phyloP scores from a whole-genome alignment of 495 filamentous ascomycete species.

The Aspergillus avenaceus region DNA sequence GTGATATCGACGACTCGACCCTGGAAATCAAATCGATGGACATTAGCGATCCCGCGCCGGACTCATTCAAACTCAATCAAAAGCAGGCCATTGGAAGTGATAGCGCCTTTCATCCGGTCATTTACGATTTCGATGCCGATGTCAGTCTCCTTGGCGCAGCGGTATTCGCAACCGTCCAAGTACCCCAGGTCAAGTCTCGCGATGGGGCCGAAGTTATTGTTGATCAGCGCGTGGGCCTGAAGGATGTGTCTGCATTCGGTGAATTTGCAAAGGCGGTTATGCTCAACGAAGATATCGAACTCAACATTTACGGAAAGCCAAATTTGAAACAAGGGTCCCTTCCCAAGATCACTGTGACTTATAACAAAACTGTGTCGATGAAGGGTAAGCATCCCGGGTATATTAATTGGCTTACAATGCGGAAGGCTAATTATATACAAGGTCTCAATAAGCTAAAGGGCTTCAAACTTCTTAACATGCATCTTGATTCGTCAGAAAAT shows the following conservation, averaged over 20 bases:
- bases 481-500: constrained; percentile 31
- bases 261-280: constrained; percentile 54
- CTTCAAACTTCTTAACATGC: constrained; percentile 50
- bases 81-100: constrained; percentile 41
- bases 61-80: constrained; percentile 54
- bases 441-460: constrained; percentile 59
- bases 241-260: constrained; percentile 50
- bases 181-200: constrained; percentile 51
- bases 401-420: background rate
- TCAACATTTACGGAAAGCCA: constrained; percentile 58
- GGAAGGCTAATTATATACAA: constrained; percentile 14
- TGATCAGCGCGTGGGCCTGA: constrained; percentile 48
- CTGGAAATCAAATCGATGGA: constrained; percentile 55
- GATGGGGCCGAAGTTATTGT: constrained; percentile 52
- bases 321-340: constrained; percentile 47
- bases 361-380: constrained; percentile 53
- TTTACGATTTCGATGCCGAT: constrained; percentile 52
- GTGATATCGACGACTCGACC: constrained; percentile 59
- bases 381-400: constrained; percentile 41
- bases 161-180: constrained; percentile 51
- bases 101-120: constrained; percentile 48
- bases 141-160: constrained; percentile 49
- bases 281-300: constrained; percentile 49
- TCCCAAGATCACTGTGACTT: constrained; percentile 46
- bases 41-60: constrained; percentile 54